Base-by-base conservation (phyloP, 768 basidiomycete genomes). In the Pleurotus giganteus region DNA sequence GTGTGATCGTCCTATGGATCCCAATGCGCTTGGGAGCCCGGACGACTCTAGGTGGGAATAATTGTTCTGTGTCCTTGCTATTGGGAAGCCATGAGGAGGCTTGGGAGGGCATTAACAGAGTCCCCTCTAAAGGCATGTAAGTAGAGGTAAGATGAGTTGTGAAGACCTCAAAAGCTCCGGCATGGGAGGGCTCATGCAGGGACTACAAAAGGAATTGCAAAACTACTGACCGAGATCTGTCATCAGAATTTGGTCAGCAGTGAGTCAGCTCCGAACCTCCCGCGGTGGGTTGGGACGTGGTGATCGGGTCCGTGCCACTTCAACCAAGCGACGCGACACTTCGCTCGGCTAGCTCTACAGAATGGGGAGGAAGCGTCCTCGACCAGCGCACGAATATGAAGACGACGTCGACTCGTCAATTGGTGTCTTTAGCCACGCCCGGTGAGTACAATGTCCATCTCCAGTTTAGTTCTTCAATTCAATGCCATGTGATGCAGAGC, bases 391-490 rank as follows among this genome's bases (percentile, higher is more conserved):
- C 15, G 49, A 37, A 11, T 34, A 34, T 24, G 9, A 23, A 3
- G 58, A 54, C n/a, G 55, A 49, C 9, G 51, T 57, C 1, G 58
- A 52, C 13, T 46, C 60, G 4, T 53, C 59, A 5, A 31, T 58
- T 11, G 57, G 61, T n/a, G 60, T 64, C 2, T 61, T 64, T 37
- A 46, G 53, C 29, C 49, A 60, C 27, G 58, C 54, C 39, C 57
- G 61, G 63, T 65, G 53, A 23, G 59, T 49, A 27, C 17, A 13
- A 19, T 12, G 27, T 31, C 4, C 27, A 34, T 15, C 7, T 27
- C 37, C 15, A 11, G 17, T n/a, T 9, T 7, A 28, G 29, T 19
- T 19, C 21, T 5, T 6, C 4, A 19, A 15, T 17, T 17, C 34
- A 46, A 21, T 45, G 55, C 23, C 43, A 39, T 47, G 32, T 23